Percentiles rank a stretch among this genome's conserved stretches.
These are phyloP conservation scores for Astrothelium macrocarpum DNA, from an alignment of 495 filamentous ascomycete genomes.

Conservation along the genomic window DNA sequence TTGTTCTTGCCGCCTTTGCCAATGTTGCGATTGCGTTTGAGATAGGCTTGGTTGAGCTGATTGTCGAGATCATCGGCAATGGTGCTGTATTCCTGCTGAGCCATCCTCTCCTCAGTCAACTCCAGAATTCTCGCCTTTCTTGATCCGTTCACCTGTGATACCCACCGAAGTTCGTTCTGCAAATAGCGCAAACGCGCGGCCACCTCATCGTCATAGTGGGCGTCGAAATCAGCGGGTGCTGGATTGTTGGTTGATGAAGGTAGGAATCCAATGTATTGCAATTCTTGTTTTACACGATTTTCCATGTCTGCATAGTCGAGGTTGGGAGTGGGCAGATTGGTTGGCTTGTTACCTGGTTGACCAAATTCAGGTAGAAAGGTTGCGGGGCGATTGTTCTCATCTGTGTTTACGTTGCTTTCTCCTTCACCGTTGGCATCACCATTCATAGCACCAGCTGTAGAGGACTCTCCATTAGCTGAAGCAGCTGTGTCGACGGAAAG, in stretches of 20 bases:
- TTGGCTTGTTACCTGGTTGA: conserved; percentile 41
- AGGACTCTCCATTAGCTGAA: conserved; percentile 29
- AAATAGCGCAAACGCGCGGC: conserved; percentile 78
- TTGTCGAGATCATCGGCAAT: conserved; percentile 94
- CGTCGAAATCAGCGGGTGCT: conserved; percentile 64
- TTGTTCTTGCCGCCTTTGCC: conserved; percentile 77
- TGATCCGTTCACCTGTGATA: conserved; percentile 77
- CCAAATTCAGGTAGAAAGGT: conserved; percentile 9
- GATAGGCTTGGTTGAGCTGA: conserved; percentile 89
- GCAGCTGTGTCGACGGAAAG: conserved; percentile 53
- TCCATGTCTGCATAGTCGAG: conserved; percentile 79
- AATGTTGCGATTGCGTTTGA: conserved; percentile 91
- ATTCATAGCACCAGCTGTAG: conserved; percentile 47
- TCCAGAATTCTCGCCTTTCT: conserved; percentile 78
- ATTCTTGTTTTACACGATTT: conserved; percentile 79
- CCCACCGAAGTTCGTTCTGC: conserved; percentile 69
- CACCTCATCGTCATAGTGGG: conserved; percentile 88
- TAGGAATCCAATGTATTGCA: conserved; percentile 88
- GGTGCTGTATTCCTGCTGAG: conserved; percentile 88
- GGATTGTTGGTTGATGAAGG: conserved; percentile 45
- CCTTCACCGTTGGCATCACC: conserved; percentile 34
- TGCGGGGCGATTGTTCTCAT: conserved; percentile 44
- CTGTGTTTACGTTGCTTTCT: conserved; percentile 44
- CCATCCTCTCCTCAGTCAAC: conserved; percentile 81
- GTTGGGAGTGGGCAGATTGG: conserved; percentile 34